Base-by-base conservation (phyloP, 768 basidiomycete genomes). In the Mycena vulgaris region DNA sequence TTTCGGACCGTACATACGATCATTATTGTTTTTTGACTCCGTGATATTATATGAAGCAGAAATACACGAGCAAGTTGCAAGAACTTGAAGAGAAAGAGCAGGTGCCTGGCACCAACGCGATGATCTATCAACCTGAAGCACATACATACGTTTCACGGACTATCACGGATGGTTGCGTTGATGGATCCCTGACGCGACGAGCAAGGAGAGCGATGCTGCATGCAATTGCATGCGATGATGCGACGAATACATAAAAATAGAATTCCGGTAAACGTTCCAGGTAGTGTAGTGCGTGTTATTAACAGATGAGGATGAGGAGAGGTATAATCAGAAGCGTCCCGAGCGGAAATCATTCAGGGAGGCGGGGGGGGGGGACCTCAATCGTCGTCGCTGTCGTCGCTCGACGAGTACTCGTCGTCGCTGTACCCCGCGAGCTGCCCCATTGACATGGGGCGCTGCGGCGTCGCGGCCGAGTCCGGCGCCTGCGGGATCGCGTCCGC, bases 321-420 rank as follows among this genome's bases (percentile, higher is more conserved):
- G 21, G 48, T 49, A 49, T 17, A 49, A 27, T 6, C 28, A 23
- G 27, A 67, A 21, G 21, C 28, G 39, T 39, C 14, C 39, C 10
- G 17, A 23, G 28, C 23, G 49, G 13, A 52, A n/a, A 28, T 10
- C 39, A 2, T 17, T 11, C 5, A 55, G 14, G 30, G 10, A 45
- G 21, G 19, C 52, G 33, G 30, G 33, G 21, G 37, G 14, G 39
- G 10, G 10, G 39, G 14, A n/a, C 4, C 27, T 67, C 51, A 88
- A 70, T 88, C 85, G 58, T 87, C 87, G 66, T 89, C 89, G 72
- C 85, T 88, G 3, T 89, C 88, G 30, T 89, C 84, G 69, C 88
- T 89, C 11, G 86, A 86, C 21, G 85, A 85, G 64, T 85, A 87
- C 45, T 87, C 88, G 30, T 80, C 79, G 19, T 80, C 80, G 64